Evolutionary conservation across 768 basidiomycete genomes (phyloP).

Genomic region (Scleroderma citrinum): DNA sequence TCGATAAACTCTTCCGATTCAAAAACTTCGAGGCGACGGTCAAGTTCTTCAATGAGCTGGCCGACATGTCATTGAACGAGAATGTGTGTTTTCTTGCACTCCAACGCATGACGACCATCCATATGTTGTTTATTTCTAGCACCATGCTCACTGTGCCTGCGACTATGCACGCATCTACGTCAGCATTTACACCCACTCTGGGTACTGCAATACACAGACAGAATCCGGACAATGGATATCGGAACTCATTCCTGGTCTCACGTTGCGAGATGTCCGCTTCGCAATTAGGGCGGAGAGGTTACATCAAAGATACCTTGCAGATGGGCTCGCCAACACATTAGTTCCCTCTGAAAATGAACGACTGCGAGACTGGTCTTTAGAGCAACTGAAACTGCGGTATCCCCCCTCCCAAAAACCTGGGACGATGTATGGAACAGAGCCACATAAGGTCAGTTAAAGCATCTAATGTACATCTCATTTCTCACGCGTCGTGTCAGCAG

Average conservation of each 20-base stretch:
- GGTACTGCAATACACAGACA: conserved; percentile 9
- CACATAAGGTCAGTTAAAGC: neutral
- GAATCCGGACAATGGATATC: conserved; percentile 9
- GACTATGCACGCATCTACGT: conserved; percentile 28
- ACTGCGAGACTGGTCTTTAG: conserved; percentile 20
- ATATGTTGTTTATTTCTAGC: neutral
- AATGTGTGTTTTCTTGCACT: conserved; percentile 17
- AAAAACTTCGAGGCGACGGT: conserved; percentile 18
- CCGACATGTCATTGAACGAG: conserved; percentile 24
- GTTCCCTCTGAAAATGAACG: conserved; percentile 8
- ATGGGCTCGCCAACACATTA: conserved; percentile 17
- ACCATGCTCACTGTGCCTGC: conserved; percentile 8
- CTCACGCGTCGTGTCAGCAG: neutral
- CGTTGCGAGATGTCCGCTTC: conserved; percentile 45
- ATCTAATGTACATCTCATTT: neutral
- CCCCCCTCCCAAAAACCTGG: neutral
- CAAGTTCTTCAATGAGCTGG: conserved; percentile 25
- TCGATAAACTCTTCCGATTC: conserved; percentile 27
- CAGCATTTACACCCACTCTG: conserved; percentile 23
- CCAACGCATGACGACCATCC: neutral
- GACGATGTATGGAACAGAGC: neutral
- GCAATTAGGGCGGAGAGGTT: conserved; percentile 38
- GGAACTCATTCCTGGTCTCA: conserved; percentile 36
- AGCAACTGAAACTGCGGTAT: conserved; percentile 19
- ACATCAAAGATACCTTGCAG: conserved; percentile 19